Evolutionary conservation across 1,284 basidiomycete species (phyloP), one percentile per base, ranked within the genome.

Genomic region (Pholiota adiposa): DNA sequence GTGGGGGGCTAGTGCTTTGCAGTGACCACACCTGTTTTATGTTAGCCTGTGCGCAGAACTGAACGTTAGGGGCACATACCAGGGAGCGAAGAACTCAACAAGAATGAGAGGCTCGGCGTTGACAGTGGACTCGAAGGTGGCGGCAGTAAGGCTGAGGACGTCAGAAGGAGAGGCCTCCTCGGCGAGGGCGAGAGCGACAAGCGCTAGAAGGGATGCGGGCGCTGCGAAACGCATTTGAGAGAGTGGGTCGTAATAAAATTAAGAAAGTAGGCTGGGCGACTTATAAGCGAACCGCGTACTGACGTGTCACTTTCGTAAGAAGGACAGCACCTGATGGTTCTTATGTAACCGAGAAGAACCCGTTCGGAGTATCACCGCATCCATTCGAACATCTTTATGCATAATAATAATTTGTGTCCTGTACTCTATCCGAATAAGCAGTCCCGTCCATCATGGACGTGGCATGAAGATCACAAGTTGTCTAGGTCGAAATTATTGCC

Each of bases 41-140:
- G 19, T 43, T 36, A 25, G 16, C 18, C 40, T 8, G 52, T 7
- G 29, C 51, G 57, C 21, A 41, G 44, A 60, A 49, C 27, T 54
- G 4, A 21, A 38, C n/a, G 19, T 21, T 21, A 40, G 38, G 59
- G 40, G 59, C 34, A 33, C 34, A 21, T 73, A 93, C 93, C 93
- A 95, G 60, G 94, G 94, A 36, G 94, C 94, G 74, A 92, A 97
- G 87, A 96, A 98, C 83, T 99, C 97, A 68, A 98, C 93, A 49
- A 99, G 85, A 66, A 96, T 89, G 64, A 98, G 80, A 41, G 89
- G 74, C 71, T 94, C 92, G 9, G 82, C 76, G 65, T 84, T 79
- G 64, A 97, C 87, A 61, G 84, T 77, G 31, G 83, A 76, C 67
- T 89, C 83, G 75, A 98, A 98, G 72, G 82, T 87, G 68, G 79